A percentile compares a stretch with the other conserved stretches of the same genome.
Conservation (phyloP, 192 early-diverging fungal genomes). For the Cladochytrium replicatum region DNA sequence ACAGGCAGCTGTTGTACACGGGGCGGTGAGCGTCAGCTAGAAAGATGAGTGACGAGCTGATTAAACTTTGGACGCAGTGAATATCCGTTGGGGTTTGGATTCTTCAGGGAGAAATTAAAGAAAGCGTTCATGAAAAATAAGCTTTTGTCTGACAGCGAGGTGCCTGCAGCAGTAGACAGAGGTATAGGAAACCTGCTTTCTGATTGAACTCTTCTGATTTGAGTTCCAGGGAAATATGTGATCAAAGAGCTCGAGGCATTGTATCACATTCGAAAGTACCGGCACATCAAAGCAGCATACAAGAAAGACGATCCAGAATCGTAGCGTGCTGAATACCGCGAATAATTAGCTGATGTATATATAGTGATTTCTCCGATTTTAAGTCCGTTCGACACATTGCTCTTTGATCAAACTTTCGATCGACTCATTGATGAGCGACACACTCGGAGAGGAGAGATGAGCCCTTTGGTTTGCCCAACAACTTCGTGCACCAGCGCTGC, state of each 20-base stretch:
- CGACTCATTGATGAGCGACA: slow-evolving; percentile 71
- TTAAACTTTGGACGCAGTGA: too few species aligned
- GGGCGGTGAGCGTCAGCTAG: too few species aligned
- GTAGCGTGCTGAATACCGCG: not conserved
- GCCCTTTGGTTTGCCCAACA: slow-evolving; percentile 54
- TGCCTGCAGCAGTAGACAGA: too few species aligned
- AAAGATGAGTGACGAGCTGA: too few species aligned
- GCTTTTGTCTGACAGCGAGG: too few species aligned
- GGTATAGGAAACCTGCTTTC: not conserved
- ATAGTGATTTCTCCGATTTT: slow-evolving; percentile 49
- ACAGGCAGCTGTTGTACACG: too few species aligned
- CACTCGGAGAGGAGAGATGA: slow-evolving; percentile 60
- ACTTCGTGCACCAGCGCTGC: slow-evolving; percentile 62
- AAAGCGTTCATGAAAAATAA: too few species aligned
- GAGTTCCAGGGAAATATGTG: not conserved
- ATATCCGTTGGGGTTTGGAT: not conserved
- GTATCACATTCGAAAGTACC: not conserved
- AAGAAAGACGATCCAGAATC: not conserved
- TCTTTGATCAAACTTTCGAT: slow-evolving; percentile 80
- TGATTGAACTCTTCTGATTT: not conserved
- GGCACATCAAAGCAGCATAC: not conserved
- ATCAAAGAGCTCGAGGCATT: not conserved
- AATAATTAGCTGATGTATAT: slow-evolving; percentile 53
- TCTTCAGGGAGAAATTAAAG: not conserved
- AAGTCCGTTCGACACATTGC: slow-evolving; percentile 59